Base-by-base conservation (phyloP, 495 filamentous ascomycete species). In the Cercophora scortea region DNA sequence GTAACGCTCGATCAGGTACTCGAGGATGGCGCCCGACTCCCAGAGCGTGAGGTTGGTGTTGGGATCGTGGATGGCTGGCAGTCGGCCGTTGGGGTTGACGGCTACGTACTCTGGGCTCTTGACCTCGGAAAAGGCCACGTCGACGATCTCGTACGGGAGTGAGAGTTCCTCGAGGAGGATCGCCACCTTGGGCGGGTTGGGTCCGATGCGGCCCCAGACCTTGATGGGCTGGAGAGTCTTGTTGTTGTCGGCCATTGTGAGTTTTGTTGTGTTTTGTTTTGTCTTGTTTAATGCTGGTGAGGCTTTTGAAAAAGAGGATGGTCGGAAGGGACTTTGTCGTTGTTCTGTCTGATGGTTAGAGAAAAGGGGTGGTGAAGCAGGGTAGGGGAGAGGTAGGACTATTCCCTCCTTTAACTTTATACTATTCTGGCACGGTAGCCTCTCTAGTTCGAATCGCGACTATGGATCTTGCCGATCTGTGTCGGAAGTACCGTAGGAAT, bases 1-100 rank as follows among this genome's bases (percentile, higher is more conserved):
- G 69, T 90, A 90, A n/a, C 70, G 77, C 16, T 86, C 83, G 42
- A 87, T 60, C 15, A 90, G 69, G 61, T 90, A 90, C 52, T 84
- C 71, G 56, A 88, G 52, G 64, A 88, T 88, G 13, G 87, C 87
- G 49, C 85, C 86, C 6, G 81, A 84, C 59, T 89, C 86, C 83
- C 84, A 89, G 11, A 90, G 59, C 0, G 70, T 81, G 55, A 85
- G 67, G 51, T 69, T 76, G 0, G 79, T 85, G 70, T 90, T 89
- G 18, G 80, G 76, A 62, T 89, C 86, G 45, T 85, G 64, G 50
- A 89, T 81, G 43, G 69, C 50, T 0, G 79, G 84, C 10, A 84
- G 47, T 2, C 88, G 84, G 47, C 86, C 87, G 66, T 90, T 90
- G 55, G 84, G 85, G 63, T 88, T 90, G 71, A 86, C 56, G 11